Evolutionary conservation across 768 basidiomycete genomes (phyloP).

Genomic region (Mycena belliarum): DNA sequence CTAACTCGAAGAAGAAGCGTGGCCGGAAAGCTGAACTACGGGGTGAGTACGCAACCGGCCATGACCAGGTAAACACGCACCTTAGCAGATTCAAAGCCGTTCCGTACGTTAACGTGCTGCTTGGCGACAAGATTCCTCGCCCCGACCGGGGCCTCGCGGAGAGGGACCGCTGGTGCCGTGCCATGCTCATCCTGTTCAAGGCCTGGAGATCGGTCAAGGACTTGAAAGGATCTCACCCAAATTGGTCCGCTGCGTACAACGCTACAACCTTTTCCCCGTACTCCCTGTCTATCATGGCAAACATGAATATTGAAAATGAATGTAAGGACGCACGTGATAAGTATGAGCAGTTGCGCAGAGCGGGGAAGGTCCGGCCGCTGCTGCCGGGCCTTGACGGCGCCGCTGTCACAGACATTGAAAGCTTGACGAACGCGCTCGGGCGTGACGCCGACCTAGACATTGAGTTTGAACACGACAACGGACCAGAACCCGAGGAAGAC

Average conservation of each 20-base stretch:
- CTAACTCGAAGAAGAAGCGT: too few relatives aligned
- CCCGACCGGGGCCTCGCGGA: not conserved
- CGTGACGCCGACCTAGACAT: not conserved
- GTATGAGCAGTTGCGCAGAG: not conserved
- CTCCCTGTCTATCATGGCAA: not conserved
- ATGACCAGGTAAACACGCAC: not conserved
- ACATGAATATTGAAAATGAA: slow-evolving; percentile 7
- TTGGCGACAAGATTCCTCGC: not conserved
- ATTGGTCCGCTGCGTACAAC: not conserved
- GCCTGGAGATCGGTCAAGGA: not conserved
- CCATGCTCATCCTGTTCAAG: slow-evolving; percentile 3
- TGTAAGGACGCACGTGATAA: slow-evolving; percentile 1
- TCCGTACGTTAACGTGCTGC: not conserved
- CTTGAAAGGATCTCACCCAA: not conserved
- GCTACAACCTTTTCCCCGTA: not conserved
- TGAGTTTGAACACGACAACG: not conserved
- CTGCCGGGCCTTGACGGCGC: not conserved
- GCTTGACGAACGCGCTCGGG: not conserved
- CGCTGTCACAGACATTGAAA: not conserved
- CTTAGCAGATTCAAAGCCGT: not conserved
- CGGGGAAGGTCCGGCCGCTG: not conserved
- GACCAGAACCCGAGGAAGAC: not conserved
- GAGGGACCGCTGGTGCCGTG: not conserved
- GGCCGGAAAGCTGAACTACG: not conserved
- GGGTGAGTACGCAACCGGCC: too few relatives aligned